Evolutionary conservation across 148 eudicot genomes (phyloP).

Genomic region (Nepenthes gracilis): DNA sequence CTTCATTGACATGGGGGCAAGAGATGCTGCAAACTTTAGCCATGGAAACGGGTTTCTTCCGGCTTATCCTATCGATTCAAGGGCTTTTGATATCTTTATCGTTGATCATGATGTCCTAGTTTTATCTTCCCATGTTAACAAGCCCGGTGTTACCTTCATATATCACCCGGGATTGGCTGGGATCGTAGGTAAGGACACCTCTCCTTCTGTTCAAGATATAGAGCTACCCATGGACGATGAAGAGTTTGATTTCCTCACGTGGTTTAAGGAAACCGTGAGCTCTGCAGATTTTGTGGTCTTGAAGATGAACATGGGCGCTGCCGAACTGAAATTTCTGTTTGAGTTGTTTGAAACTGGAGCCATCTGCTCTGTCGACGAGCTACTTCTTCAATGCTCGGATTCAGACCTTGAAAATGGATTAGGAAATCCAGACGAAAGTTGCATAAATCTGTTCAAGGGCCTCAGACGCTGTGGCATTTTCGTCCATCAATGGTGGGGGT

Average conservation of each 20-base stretch:
- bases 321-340: conserved; percentile 42
- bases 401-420: conserved; percentile 22
- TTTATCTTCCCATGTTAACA: conserved; percentile 55
- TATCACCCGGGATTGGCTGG: conserved; percentile 62
- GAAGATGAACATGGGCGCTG: conserved; percentile 53
- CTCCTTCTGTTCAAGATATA: conserved; percentile 20
- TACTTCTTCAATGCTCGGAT: conserved; percentile 53
- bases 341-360: conserved; percentile 58
- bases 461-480: conserved; percentile 63
- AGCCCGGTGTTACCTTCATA: conserved; percentile 68
- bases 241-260: conserved; percentile 55
- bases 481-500: conserved; percentile 66
- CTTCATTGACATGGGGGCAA: conserved; percentile 58
- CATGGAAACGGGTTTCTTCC: conserved; percentile 37
- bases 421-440: conserved; percentile 16
- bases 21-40: conserved; percentile 39
- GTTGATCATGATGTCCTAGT: conserved; percentile 60
- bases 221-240: conserved; percentile 36
- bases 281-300: conserved; percentile 61
- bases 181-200: conserved; percentile 4
- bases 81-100: conserved; percentile 40
- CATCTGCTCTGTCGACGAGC: conserved; percentile 74
- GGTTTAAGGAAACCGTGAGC: conserved; percentile 59
- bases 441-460: conserved; percentile 36
- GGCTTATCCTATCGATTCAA: conserved; percentile 35